Conservation (phyloP, 345 rosid genomes). For the Pistacia integerrima region DNA sequence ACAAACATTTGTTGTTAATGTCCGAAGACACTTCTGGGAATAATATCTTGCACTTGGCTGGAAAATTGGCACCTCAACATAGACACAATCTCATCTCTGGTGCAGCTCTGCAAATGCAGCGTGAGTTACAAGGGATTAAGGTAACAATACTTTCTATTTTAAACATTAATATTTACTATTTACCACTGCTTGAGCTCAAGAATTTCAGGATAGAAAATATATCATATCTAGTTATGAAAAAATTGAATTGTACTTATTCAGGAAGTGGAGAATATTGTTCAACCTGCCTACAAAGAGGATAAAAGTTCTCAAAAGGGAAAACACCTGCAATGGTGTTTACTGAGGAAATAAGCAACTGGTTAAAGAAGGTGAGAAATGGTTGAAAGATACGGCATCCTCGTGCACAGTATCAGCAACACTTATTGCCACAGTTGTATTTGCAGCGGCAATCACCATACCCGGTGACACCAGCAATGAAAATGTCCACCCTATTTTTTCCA, state of each 20-base stretch:
- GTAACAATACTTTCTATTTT: background rate
- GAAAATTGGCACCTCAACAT: conserved; percentile 21
- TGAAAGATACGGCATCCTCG: conserved; percentile 39
- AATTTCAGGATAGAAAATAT: too few relatives aligned
- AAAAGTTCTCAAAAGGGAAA: conserved; percentile 24
- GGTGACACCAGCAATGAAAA: conserved; percentile 27
- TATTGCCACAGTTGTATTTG: conserved; percentile 37
- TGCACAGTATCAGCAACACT: conserved; percentile 37
- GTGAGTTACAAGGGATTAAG: conserved; percentile 43
- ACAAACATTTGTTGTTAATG: too few relatives aligned
- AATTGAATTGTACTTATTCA: background rate
- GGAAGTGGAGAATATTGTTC: conserved; percentile 34
- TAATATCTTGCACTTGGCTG: conserved; percentile 36
- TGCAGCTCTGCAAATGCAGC: conserved; percentile 37
- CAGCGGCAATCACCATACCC: conserved; percentile 37
- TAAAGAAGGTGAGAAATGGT: conserved; percentile 36
- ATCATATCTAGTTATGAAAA: too few relatives aligned
- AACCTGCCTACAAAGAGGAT: conserved; percentile 21
- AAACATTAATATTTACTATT: too few relatives aligned
- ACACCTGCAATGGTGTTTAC: conserved; percentile 33
- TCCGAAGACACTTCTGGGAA: conserved; percentile 2
- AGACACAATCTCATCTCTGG: conserved; percentile 27
- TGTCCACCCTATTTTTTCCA: conserved; percentile 17
- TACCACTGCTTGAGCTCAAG: too few relatives aligned
- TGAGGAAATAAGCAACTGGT: conserved; percentile 21